Evolutionary conservation across 1,284 basidiomycete genomes (phyloP).

Genomic region (Leccinum pallidistipes): DNA sequence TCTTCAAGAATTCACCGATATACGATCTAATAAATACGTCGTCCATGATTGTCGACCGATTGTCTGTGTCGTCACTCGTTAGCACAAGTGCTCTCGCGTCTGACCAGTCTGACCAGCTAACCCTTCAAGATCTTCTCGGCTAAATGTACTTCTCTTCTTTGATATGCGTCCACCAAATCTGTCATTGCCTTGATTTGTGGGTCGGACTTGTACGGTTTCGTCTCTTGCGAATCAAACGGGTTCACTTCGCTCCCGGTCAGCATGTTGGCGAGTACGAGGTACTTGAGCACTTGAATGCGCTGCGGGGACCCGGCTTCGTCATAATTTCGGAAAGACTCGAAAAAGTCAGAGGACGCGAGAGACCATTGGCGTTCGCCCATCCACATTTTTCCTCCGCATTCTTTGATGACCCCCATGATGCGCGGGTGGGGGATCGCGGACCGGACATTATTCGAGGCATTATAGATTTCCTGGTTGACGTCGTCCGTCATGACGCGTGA

Average conservation of each 20-base stretch:
- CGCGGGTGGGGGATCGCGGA: conserved; percentile 98
- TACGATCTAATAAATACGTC: conserved; percentile 92
- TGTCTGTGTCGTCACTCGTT: conserved; percentile 54
- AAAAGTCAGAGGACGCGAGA: conserved; percentile 96
- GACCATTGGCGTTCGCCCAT: conserved; percentile 99
- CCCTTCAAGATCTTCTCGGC: conserved; percentile 94
- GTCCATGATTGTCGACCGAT: conserved; percentile 91
- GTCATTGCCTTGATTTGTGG: conserved; percentile 98
- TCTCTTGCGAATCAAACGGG: conserved; percentile 99
- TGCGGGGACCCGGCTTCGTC: conserved; percentile 97
- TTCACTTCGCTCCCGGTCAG: conserved; percentile 98
- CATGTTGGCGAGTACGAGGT: conserved; percentile 98
- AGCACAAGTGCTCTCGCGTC: background rate
- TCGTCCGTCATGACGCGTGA: background rate
- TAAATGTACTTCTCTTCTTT: conserved; percentile 91
- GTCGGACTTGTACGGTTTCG: conserved; percentile 98
- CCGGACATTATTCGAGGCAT: conserved; percentile 88
- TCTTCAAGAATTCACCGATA: conserved; percentile 93
- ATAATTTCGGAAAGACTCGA: conserved; percentile 98
- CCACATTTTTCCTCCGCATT: conserved; percentile 99
- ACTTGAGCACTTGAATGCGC: conserved; percentile 97
- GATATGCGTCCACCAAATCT: conserved; percentile 93
- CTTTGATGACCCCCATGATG: conserved; percentile 98
- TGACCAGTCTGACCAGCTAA: conserved; percentile 32
- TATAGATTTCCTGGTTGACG: conserved; percentile 84